Percentiles rank a stretch among this genome's conserved stretches.
Conservation (phyloP, 2,329 filamentous ascomycete genomes). For the Huntiella decipiens region DNA sequence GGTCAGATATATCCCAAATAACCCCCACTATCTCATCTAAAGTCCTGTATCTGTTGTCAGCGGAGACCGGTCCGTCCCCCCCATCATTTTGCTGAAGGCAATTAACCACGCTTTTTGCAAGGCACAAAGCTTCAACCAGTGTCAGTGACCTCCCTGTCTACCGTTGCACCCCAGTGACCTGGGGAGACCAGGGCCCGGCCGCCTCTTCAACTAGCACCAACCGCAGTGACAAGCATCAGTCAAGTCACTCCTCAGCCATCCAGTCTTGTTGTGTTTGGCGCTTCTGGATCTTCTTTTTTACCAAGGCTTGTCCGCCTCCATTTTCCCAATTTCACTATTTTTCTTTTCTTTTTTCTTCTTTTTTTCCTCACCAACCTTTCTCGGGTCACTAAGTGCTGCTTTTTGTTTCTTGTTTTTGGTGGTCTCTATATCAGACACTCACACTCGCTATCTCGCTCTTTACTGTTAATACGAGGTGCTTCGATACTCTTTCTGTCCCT, state of each 20-base stretch:
- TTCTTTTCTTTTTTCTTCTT: slow-evolving; percentile 3
- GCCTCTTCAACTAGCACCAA: no score
- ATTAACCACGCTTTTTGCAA: no score
- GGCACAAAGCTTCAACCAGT: no score
- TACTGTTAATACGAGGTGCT: background rate
- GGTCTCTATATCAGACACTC: background rate
- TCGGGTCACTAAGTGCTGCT: slow-evolving; percentile 5
- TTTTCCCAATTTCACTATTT: background rate
- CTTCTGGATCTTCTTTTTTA: slow-evolving; percentile 2
- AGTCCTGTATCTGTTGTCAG: no score
- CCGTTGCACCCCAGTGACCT: no score
- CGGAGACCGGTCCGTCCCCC: no score
- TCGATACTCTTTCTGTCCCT: background rate
- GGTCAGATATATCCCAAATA: no score
- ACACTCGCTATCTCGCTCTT: background rate
- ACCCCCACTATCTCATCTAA: no score
- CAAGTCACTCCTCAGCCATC: background rate
- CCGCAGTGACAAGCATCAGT: background rate
- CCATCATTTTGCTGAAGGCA: no score
- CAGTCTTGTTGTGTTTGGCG: background rate
- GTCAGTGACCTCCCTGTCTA: no score
- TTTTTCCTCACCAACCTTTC: slow-evolving; percentile 3
- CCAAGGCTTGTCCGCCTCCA: background rate
- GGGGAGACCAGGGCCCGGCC: no score
- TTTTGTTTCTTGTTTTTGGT: slow-evolving; percentile 4